Base-by-base conservation (phyloP, 2,329 filamentous ascomycete species). In the Penicillium digitatum region DNA sequence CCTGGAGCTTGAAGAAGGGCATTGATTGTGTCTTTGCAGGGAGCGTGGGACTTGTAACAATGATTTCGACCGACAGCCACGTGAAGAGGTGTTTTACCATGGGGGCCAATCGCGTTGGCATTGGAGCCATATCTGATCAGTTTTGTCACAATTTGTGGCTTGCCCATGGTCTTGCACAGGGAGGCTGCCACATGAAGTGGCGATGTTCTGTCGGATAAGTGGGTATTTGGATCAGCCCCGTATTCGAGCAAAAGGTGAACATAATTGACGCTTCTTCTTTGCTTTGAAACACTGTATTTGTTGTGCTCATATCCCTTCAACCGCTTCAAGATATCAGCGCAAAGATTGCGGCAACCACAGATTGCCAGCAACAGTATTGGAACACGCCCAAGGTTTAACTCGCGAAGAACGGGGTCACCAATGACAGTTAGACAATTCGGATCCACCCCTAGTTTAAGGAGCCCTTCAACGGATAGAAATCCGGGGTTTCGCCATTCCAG, bases 271-370 rank as follows among this genome's bases (percentile, higher is more conserved):
- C 3, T n/a, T 12, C 5, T 9, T n/a, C 3, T 9, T 22, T 4
- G 22, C 7, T 7, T n/a, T 42, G 16, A 12, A 27, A 27, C 3
- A 7, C 3, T 3, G 7, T 10, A 24, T 10, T 2, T 10, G 20
- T 6, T 2, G 20, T 24, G 8, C 35, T 0, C 0, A 37, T 7
- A 18, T 20, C 2, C 0, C 5, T 5, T 1, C 35, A 10, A 2
- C 6, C n/a, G 35, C 35, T 9, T 3, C 7, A 39, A 22, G 9
- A 22, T 16, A 4, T 24, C 7, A 16, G 12, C 38, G 10, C 20
- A 40, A 24, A 16, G 12, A 40, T 2, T 3, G 24, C 2, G 1
- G 20, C 3, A 5, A 40, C 38, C 14, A 12, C 38, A 40, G 8
- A 40, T 40, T 5, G 38, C 38, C 16, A 24, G 4, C 3, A 40